A percentile compares a stretch with the other conserved stretches of the same genome.
Evolutionary conservation across 257 asterid species (phyloP).

Genomic region (Jacaranda copaia): DNA sequence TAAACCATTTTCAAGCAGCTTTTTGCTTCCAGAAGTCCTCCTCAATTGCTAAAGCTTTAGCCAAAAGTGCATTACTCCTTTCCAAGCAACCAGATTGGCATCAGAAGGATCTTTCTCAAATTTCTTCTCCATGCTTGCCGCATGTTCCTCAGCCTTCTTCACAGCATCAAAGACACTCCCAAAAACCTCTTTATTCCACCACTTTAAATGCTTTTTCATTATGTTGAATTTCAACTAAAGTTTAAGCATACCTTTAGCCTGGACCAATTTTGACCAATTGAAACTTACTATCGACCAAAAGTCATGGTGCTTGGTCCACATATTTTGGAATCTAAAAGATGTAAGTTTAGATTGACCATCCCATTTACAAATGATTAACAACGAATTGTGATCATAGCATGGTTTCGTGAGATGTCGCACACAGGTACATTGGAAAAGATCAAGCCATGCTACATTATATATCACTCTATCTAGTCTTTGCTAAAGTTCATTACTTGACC

Average conservation of each 20-base stretch:
- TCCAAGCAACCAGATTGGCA: no score
- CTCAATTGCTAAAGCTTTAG: no score
- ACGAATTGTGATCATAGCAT: not conserved
- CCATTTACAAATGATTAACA: not conserved
- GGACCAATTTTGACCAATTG: no score
- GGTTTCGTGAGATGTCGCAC: not conserved
- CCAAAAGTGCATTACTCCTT: not conserved
- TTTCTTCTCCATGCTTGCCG: no score
- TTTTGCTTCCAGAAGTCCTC: not conserved
- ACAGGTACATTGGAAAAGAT: not conserved
- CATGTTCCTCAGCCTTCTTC: no score
- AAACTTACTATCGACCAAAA: no score
- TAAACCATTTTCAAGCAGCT: not conserved
- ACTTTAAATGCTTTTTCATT: no score
- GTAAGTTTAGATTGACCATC: not conserved
- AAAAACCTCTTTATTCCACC: no score
- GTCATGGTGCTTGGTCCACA: not conserved
- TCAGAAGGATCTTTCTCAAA: no score
- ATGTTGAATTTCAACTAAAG: no score
- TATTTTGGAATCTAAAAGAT: not conserved
- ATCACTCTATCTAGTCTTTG: not conserved
- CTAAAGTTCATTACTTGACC: not conserved
- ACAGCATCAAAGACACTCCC: not conserved
- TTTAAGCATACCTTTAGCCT: no score
- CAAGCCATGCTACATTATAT: not conserved